phyloP scores from a whole-genome alignment of 495 filamentous ascomycete species.

The Xylaria palmicola region DNA sequence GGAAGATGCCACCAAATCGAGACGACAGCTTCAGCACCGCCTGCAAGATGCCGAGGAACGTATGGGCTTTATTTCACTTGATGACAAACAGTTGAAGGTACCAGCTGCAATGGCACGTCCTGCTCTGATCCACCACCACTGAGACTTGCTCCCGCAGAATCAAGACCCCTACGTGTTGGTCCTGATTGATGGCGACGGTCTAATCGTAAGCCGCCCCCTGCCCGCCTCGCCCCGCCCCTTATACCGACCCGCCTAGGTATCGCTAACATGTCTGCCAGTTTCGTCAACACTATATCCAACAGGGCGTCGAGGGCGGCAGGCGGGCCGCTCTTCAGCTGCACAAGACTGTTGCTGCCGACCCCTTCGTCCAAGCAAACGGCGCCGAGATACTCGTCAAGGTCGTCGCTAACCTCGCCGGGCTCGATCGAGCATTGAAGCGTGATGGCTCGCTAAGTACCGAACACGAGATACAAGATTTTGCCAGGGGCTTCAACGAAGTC shows the following conservation, averaged over 20 bases:
- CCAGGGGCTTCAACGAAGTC: constrained; percentile 72
- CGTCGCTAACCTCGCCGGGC: constrained; percentile 65
- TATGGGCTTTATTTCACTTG: constrained; percentile 25
- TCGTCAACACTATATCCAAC: constrained; percentile 59
- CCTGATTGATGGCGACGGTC: constrained; percentile 74
- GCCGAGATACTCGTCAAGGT: constrained; percentile 64
- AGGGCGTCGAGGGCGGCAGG: constrained; percentile 68
- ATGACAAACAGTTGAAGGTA: constrained; percentile 42
- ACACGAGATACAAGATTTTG: constrained; percentile 62
- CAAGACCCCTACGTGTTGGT: constrained; percentile 73
- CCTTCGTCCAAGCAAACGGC: constrained; percentile 34
- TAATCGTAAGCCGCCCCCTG: constrained; percentile 53
- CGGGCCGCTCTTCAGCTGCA: constrained; percentile 65
- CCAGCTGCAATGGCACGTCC: constrained; percentile 6
- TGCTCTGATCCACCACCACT: constrained; percentile 16
- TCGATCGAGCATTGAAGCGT: constrained; percentile 59
- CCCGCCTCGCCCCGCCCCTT: neutral
- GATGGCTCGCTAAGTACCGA: constrained; percentile 57
- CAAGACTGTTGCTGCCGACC: constrained; percentile 51
- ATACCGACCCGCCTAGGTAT: constrained; percentile 6
- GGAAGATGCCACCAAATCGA: constrained; percentile 36
- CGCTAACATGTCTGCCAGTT: constrained; percentile 49
- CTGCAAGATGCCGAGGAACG: constrained; percentile 32
- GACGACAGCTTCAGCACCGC: constrained; percentile 45
- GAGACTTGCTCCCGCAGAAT: constrained; percentile 49